These are phyloP conservation scores for Bruguiera gymnorhiza DNA, from an alignment of 345 rosid species.

Conservation along the genomic window DNA sequence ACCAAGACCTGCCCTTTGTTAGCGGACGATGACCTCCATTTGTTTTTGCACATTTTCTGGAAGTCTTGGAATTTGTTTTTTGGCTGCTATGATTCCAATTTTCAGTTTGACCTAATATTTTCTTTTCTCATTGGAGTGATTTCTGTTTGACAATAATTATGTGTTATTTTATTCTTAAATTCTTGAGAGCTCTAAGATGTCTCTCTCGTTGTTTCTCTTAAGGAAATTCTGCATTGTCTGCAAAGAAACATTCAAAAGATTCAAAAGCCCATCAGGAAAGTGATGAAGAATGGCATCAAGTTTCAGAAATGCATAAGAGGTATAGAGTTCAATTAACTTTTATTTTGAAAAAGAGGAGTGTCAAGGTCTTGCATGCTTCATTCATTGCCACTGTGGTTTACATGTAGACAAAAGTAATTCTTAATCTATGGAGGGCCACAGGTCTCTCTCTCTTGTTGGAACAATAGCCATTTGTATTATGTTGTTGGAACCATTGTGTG, in stretches of 20 bases:
- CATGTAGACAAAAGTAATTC: not conserved
- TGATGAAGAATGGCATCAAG: slow-evolving; percentile 59
- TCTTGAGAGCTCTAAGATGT: no score
- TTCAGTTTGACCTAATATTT: no score
- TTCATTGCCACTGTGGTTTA: not conserved
- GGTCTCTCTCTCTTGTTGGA: no score
- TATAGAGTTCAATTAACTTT: slow-evolving; percentile 13
- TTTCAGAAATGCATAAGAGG: slow-evolving; percentile 70
- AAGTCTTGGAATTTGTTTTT: no score
- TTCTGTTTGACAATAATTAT: no score
- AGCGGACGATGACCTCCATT: no score
- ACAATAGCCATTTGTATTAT: no score
- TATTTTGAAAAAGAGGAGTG: not conserved
- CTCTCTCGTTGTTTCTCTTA: not conserved
- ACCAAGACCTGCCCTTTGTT: no score
- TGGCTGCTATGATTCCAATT: no score
- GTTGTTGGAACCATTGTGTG: not conserved
- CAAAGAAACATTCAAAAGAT: slow-evolving; percentile 30
- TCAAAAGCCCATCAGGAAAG: slow-evolving; percentile 38
- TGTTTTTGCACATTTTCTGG: no score
- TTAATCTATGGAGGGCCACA: not conserved
- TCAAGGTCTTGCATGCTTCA: not conserved
- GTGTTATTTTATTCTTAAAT: no score
- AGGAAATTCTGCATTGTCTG: slow-evolving; percentile 20
- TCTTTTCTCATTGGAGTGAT: no score